Percentiles rank a stretch among this genome's conserved stretches.
Conservation (phyloP, 2,329 filamentous ascomycete genomes). For the Colletotrichum sp. region DNA sequence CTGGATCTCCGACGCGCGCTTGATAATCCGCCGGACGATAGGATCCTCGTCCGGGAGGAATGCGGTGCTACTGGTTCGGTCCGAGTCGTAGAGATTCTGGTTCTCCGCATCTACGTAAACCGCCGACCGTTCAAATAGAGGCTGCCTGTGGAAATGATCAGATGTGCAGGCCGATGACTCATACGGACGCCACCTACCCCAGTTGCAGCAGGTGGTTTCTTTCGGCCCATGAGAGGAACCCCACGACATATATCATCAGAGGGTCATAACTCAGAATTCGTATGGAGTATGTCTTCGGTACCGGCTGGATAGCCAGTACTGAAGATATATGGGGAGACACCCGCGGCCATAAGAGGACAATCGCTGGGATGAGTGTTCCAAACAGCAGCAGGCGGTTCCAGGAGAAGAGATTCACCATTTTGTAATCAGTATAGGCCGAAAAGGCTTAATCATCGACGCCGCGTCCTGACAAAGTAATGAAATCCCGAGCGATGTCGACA, state of each 20-base stretch:
- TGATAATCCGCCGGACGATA: neutral
- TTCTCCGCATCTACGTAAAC: neutral
- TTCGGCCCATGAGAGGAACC: neutral
- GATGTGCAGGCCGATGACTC: fast-evolving
- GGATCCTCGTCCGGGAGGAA: neutral
- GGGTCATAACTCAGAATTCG: neutral
- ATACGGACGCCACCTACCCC: neutral
- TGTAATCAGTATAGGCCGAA: neutral
- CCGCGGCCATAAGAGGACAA: neutral
- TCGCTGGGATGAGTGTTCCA: neutral
- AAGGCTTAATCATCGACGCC: neutral
- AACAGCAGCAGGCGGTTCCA: neutral
- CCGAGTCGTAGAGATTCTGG: neutral
- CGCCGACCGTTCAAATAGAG: neutral
- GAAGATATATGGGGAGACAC: neutral
- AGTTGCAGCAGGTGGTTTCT: neutral
- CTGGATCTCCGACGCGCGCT: neutral
- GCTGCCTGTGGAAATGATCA: neutral
- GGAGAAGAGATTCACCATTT: neutral
- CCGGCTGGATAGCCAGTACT: neutral
- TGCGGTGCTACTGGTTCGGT: neutral
- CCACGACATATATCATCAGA: neutral
- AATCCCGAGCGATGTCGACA: neutral
- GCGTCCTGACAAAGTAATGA: neutral
- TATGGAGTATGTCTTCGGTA: neutral